Evolutionary conservation across 345 rosid genomes (phyloP).

Genomic region (Sonneratia alba): DNA sequence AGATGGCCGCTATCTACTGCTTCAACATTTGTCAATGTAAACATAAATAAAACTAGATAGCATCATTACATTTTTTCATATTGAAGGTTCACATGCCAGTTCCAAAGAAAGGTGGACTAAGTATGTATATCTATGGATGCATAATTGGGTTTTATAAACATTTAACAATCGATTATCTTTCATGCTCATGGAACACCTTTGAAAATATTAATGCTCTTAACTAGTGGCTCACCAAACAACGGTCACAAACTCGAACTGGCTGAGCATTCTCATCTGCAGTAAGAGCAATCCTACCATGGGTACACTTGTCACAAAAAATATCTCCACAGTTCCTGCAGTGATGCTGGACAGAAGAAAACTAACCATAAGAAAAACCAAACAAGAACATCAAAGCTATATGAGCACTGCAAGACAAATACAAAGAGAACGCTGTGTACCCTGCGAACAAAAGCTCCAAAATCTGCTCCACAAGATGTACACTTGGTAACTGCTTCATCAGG

Average conservation of each 20-base stretch:
- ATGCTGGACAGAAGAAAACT: slow-evolving; percentile 46
- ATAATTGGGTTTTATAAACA: background rate
- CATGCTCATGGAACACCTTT: background rate
- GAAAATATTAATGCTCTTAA: background rate
- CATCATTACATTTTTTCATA: background rate
- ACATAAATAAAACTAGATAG: background rate
- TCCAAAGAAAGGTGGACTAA: background rate
- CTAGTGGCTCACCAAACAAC: slow-evolving; percentile 58
- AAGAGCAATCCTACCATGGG: slow-evolving; percentile 85
- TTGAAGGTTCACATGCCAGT: background rate
- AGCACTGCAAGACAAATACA: background rate
- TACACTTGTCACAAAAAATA: slow-evolving; percentile 97
- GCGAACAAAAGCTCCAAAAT: slow-evolving; percentile 83
- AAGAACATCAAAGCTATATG: slow-evolving; percentile 2
- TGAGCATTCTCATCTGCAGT: slow-evolving; percentile 93
- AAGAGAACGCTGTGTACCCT: slow-evolving; percentile 33
- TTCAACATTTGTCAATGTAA: background rate
- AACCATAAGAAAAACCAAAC: background rate
- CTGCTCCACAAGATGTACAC: slow-evolving; percentile 71
- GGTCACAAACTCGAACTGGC: slow-evolving; percentile 92
- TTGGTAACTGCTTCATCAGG: slow-evolving; percentile 94
- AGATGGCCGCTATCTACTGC: background rate
- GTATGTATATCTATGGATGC: background rate
- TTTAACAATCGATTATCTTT: too few relatives aligned
- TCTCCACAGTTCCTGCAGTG: slow-evolving; percentile 99